Percentiles rank a stretch among this genome's conserved stretches.
These are phyloP conservation scores for Forsythia suspensa DNA, from an alignment of 257 asterid genomes.

Conservation along the genomic window DNA sequence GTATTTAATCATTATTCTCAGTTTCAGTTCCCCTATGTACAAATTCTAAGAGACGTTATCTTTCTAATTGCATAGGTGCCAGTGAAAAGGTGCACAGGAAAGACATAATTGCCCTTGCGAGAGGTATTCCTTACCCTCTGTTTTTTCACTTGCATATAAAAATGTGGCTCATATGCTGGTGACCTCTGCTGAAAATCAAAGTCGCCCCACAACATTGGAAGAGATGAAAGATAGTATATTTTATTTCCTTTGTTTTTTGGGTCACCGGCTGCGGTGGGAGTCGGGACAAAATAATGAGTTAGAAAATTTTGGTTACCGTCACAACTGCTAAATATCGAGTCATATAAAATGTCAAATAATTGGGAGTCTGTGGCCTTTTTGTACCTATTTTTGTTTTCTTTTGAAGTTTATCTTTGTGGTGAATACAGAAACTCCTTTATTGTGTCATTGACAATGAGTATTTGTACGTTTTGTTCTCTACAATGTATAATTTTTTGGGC, in stretches of 20 bases:
- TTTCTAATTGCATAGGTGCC: conserved; percentile 34
- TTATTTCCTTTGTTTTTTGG: no score
- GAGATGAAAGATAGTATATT: no score
- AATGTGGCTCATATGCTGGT: not conserved
- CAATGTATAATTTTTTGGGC: not conserved
- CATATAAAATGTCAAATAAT: not conserved
- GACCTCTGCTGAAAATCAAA: not conserved
- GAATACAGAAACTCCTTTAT: not conserved
- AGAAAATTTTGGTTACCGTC: not conserved
- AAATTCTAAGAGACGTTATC: not conserved
- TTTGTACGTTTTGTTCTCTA: not conserved
- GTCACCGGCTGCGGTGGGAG: no score
- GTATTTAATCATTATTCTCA: conserved; percentile 29
- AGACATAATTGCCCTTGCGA: conserved; percentile 78
- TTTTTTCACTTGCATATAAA: not conserved
- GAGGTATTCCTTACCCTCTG: conserved; percentile 49
- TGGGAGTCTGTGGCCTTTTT: not conserved
- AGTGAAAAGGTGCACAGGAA: conserved; percentile 38
- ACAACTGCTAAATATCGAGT: not conserved
- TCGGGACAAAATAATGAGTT: not conserved
- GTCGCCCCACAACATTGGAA: not conserved
- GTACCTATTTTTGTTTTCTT: not conserved
- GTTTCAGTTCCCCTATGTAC: not conserved
- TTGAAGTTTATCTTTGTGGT: not conserved
- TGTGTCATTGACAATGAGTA: not conserved